A percentile compares a stretch with the other conserved stretches of the same genome.
phyloP scores from a whole-genome alignment of 2,329 filamentous ascomycete species.

The Pseudopithomyces maydicus region DNA sequence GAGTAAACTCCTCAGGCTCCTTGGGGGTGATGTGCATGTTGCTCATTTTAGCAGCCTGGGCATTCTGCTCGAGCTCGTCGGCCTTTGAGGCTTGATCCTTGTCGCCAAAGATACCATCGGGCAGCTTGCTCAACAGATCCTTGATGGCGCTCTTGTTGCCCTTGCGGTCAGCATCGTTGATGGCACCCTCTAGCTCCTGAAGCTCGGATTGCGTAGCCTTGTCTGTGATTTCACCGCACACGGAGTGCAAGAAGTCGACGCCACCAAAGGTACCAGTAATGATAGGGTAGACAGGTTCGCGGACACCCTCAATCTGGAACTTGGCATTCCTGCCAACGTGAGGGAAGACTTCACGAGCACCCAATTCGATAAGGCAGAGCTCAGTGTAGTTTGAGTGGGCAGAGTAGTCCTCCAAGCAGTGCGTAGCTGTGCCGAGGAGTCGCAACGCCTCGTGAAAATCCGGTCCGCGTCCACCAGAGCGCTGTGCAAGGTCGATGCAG shows the following conservation, averaged over 20 bases:
- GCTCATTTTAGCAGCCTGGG: slow-evolving; percentile 74
- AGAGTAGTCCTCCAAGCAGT: slow-evolving; percentile 88
- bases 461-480: slow-evolving; percentile 72
- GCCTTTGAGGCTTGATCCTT: slow-evolving; percentile 76
- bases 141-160: slow-evolving; percentile 76
- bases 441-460: slow-evolving; percentile 88
- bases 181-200: slow-evolving; percentile 82
- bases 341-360: slow-evolving; percentile 80
- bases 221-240: slow-evolving; percentile 79
- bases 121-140: slow-evolving; percentile 80
- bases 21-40: slow-evolving; percentile 75
- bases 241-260: slow-evolving; percentile 91
- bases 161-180: slow-evolving; percentile 65
- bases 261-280: slow-evolving; percentile 93
- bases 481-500: slow-evolving; percentile 80
- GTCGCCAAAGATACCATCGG: slow-evolving; percentile 77
- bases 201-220: slow-evolving; percentile 92
- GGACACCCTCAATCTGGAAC: slow-evolving; percentile 71
- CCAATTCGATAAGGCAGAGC: slow-evolving; percentile 84
- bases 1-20: slow-evolving; percentile 81
- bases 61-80: slow-evolving; percentile 78
- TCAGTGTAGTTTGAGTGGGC: slow-evolving; percentile 95
- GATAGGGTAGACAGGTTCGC: slow-evolving; percentile 73
- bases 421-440: slow-evolving; percentile 82
- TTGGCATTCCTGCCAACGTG: slow-evolving; percentile 80